These are phyloP conservation scores for Arthrobotrys sphaeroides DNA, from an alignment of 2,329 filamentous ascomycete genomes.

Conservation along the genomic window DNA sequence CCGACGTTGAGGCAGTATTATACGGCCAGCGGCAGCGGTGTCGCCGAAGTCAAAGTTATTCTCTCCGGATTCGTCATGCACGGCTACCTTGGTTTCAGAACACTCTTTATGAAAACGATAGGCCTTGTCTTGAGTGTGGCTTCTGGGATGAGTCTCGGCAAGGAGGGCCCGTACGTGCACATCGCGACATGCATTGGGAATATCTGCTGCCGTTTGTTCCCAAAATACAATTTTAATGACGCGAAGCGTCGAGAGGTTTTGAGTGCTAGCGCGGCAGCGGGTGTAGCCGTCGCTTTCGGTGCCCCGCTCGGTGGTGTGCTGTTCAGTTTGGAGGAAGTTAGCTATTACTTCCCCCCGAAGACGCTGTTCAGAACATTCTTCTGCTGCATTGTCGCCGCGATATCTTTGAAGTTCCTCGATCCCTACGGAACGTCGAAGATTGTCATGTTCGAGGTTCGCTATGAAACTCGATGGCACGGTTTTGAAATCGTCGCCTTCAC, in stretches of 20 bases:
- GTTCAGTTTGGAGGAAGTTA: conserved; percentile 93
- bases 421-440: conserved; percentile 97
- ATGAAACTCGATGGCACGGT: conserved; percentile 88
- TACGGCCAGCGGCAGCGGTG: conserved; percentile 92
- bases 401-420: conserved; percentile 93
- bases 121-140: conserved; percentile 87
- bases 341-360: conserved; percentile 96
- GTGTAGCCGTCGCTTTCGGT: conserved; percentile 93
- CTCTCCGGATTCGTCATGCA: conserved; percentile 97
- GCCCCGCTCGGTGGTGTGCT: conserved; percentile 89
- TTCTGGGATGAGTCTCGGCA: conserved; percentile 91
- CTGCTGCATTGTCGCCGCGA: conserved; percentile 89
- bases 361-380: conserved; percentile 98
- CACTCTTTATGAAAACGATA: conserved; percentile 82
- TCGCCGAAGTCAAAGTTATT: conserved; percentile 96
- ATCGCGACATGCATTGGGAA: conserved; percentile 96
- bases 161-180: conserved; percentile 96
- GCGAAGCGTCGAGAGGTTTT: conserved; percentile 89
- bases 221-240: conserved; percentile 93
- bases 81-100: conserved; percentile 89
- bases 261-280: conserved; percentile 90
- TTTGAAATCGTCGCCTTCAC: conserved; percentile 90
- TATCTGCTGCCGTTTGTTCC: conserved; percentile 90
- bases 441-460: conserved; percentile 93
- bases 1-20: conserved; percentile 70